These are phyloP conservation scores for Sugiyamaella grinbergsii DNA, from an alignment of 1,139 yeast species.

Conservation along the genomic window DNA sequence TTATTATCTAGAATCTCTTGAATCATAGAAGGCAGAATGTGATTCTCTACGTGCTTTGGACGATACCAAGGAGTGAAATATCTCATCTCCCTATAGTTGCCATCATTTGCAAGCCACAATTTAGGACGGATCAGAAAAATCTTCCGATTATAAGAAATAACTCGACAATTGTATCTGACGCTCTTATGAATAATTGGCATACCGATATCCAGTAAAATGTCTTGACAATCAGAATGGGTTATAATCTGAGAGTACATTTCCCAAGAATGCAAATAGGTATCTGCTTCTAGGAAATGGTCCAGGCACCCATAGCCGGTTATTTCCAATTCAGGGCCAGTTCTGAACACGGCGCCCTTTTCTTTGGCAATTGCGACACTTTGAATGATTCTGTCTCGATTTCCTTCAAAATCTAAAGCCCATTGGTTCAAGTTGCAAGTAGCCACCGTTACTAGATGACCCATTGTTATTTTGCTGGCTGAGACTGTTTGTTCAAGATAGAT, in stretches of 20 bases:
- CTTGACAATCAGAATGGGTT: constrained; percentile 64
- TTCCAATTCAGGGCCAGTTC: constrained; percentile 98
- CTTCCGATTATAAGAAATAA: constrained; percentile 75
- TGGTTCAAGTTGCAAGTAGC: constrained; percentile 79
- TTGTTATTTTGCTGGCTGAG: constrained; percentile 26
- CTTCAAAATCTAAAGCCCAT: constrained; percentile 99
- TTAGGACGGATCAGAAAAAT: constrained; percentile 89
- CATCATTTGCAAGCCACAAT: constrained; percentile 91
- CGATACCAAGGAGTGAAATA: constrained; percentile 93
- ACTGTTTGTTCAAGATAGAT: too few relatives aligned
- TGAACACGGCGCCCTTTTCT: constrained; percentile 67
- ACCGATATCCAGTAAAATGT: constrained; percentile 84
- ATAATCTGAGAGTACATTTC: constrained; percentile 84
- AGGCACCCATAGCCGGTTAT: constrained; percentile 89
- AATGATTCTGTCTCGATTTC: constrained; percentile 87
- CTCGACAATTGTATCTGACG: constrained; percentile 87
- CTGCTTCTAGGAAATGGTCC: constrained; percentile 92
- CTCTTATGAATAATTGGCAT: constrained; percentile 90
- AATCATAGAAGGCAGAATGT: constrained; percentile 67
- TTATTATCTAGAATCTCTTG: constrained; percentile 61
- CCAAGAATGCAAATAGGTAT: constrained; percentile 89
- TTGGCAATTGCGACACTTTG: constrained; percentile 81
- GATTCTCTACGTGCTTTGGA: constrained; percentile 71
- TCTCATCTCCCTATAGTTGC: constrained; percentile 96
- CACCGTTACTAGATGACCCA: constrained; percentile 58